Conservation (phyloP, 83 land plant species). For the Picea abies region DNA sequence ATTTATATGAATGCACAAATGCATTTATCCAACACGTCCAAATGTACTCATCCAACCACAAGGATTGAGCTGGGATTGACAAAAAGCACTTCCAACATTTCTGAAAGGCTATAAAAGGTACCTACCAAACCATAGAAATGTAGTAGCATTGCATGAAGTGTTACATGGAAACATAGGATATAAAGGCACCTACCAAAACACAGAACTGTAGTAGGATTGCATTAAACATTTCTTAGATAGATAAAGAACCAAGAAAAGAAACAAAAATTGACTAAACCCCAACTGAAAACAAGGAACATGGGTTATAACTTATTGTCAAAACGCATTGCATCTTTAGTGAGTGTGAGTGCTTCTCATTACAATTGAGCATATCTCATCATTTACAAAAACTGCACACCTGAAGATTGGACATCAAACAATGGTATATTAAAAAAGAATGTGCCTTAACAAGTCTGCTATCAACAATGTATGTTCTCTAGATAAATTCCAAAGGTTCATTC, state of each 20-base stretch:
- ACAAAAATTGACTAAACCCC: background rate
- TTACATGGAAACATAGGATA: background rate
- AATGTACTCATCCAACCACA: background rate
- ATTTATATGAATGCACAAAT: background rate
- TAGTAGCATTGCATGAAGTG: background rate
- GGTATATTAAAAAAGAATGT: background rate
- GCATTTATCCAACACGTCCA: background rate
- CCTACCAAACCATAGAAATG: background rate
- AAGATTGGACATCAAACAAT: background rate
- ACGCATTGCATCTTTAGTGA: background rate
- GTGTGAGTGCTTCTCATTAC: background rate
- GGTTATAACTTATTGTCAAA: background rate
- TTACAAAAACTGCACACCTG: background rate
- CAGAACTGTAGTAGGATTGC: background rate
- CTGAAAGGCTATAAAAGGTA: background rate
- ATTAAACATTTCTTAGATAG: background rate
- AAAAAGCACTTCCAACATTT: background rate
- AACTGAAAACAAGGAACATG: background rate
- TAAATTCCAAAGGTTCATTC: background rate
- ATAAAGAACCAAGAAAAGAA: background rate
- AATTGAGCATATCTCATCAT: background rate
- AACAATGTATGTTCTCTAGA: background rate
- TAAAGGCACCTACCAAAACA: background rate
- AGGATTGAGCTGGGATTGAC: background rate
- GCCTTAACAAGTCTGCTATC: background rate